Evolutionary conservation across 2,329 filamentous ascomycete genomes (phyloP), one percentile per base, ranked within the genome.

Genomic region (Boeremia lycopersici): DNA sequence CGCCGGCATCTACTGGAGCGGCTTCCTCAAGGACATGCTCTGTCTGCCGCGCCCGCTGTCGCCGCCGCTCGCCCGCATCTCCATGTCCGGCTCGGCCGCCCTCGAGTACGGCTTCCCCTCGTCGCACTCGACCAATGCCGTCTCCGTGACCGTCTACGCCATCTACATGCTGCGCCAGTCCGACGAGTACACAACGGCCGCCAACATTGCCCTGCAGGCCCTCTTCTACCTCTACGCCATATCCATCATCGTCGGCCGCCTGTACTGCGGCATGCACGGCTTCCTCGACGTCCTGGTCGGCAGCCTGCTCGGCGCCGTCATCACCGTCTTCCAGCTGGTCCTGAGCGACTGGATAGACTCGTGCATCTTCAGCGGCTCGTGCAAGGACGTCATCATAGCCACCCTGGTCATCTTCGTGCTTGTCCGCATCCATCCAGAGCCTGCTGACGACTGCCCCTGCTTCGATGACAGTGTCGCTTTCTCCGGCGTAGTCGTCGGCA

Each of bases 181-280:
- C 1, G 86, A 87, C 50, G 79, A 83, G 15, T 79, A 90, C 55
- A 77, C 83, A 29, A 78, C 85, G 2, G 78, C 83, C 15, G 81
- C 84, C 1, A 88, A 85, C 63, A 59, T 87, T 3, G 75, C 82
- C 4, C 78, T 96, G 25, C 89, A 95, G 70, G 74, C 77, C 5
- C 74, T 90, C 6, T 87, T 89, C 35, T 96, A 95, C 74, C 88
- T 91, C 64, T 99, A 98, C 72, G 91, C 90, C 30, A 78, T 86
- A 11, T 97, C 93, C 25, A 98, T 99, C 69, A 84, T 97, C 35
- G 79, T 98, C 59, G 95, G 95, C 6, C 87, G 95, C 17, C 81
- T 99, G 31, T 98, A 99, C 78, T 99, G 95, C 71, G 95, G 95
- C 57, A 99, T 99, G 95, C 95, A 99, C 76, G 95, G 95, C 10